Conservation (phyloP, 2,329 filamentous ascomycete species). For the Scedosporium minutisporum region DNA sequence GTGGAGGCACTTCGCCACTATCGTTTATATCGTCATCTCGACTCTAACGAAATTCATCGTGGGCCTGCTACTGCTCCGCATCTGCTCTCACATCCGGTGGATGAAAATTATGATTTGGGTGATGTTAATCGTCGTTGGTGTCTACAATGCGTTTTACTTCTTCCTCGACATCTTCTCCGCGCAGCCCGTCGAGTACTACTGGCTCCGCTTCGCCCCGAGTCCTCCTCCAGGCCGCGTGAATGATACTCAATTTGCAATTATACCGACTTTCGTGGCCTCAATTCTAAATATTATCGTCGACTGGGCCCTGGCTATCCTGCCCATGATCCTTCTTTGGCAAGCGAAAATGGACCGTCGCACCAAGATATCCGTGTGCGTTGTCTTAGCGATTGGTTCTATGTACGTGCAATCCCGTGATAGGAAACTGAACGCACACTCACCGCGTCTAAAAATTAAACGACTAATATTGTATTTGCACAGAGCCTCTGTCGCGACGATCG, state of each 20-base stretch:
- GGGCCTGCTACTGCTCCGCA: conserved; percentile 27
- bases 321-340: neutral
- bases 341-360: too few relatives aligned
- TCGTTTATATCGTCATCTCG: conserved; percentile 26
- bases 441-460: neutral
- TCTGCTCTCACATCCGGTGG: conserved; percentile 20
- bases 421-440: neutral
- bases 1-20: too few relatives aligned
- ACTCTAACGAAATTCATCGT: conserved; percentile 28
- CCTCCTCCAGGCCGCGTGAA: neutral
- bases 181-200: conserved; percentile 25
- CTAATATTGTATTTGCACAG: conserved; percentile 11
- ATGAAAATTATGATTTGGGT: conserved; percentile 24
- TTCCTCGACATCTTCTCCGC: conserved; percentile 29
- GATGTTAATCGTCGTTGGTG: conserved; percentile 19
- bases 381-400: too few relatives aligned
- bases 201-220: conserved; percentile 22
- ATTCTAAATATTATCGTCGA: too few relatives aligned
- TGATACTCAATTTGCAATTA: neutral
- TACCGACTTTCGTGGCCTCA: neutral
- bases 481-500: conserved; percentile 30
- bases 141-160: conserved; percentile 24
- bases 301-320: neutral
- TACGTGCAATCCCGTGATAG: neutral
- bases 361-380: too few relatives aligned